Percentiles rank a stretch among this genome's conserved stretches.
Conservation (phyloP, 2,329 filamentous ascomycete species). For the Apiospora malaysiana region DNA sequence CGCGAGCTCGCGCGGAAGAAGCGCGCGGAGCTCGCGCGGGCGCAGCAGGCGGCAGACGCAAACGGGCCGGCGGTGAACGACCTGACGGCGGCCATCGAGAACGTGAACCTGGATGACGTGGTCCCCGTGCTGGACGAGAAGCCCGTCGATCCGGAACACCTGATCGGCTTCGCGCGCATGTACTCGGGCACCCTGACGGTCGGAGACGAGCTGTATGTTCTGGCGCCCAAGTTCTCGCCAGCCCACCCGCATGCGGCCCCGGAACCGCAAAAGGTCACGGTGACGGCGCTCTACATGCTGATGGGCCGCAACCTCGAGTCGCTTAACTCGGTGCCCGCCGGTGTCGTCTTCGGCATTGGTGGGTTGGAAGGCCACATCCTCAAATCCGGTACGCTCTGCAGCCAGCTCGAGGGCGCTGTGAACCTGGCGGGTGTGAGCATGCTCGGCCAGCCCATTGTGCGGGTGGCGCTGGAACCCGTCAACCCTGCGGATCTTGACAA, state of each 20-base stretch:
- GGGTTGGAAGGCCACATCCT: conserved; percentile 93
- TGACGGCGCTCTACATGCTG: conserved; percentile 89
- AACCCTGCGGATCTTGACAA: conserved; percentile 91
- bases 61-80: conserved; percentile 54
- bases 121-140: conserved; percentile 57
- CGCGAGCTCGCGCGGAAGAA: conserved; percentile 87
- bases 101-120: conserved; percentile 62
- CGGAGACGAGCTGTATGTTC: conserved; percentile 88
- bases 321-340: conserved; percentile 84
- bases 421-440: conserved; percentile 88
- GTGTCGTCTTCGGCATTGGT: conserved; percentile 93
- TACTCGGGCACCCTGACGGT: conserved; percentile 91
- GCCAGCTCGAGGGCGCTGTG: conserved; percentile 81
- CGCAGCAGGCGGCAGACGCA: conserved; percentile 64
- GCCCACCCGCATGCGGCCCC: conserved; percentile 74
- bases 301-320: conserved; percentile 92
- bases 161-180: conserved; percentile 93
- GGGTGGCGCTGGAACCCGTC: conserved; percentile 91
- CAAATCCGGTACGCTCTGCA: conserved; percentile 94
- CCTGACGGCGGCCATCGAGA: conserved; percentile 66
- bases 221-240: conserved; percentile 92
- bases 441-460: conserved; percentile 87
- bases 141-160: conserved; percentile 77
- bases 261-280: conserved; percentile 79
- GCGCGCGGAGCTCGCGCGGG: conserved; percentile 83